Base-by-base conservation (phyloP, 2,329 filamentous ascomycete genomes). In the Apiospora marii region DNA sequence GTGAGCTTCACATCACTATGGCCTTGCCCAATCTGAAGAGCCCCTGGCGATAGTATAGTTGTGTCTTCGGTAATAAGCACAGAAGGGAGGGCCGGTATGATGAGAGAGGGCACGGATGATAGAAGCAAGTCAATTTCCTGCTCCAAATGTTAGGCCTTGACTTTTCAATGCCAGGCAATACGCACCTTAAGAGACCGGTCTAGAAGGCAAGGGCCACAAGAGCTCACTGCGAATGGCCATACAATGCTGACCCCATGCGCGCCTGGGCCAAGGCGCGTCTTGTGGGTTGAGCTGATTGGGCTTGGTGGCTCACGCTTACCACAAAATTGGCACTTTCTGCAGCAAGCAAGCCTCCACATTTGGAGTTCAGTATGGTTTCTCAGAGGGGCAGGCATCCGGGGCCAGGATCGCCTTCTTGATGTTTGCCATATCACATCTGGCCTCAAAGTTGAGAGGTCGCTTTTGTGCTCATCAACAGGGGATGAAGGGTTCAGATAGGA, bases 301-400 rank as follows among this genome's bases (percentile, higher is more conserved):
- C 71, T 75, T 58, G 67, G 73, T 74, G 72, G 70, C 74, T 78
- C 80, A 69, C 75, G 77, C 74, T 85, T 89, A 71, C 83, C 84
- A 82, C 94, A 96, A 76, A 91, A 90, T 78, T 95, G 91, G 81
- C 94, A 97, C 71, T 79, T 82, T 43, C 79, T 84, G 68, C 89
- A 88, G 80, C 90, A 91, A 48, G 90, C 86, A 69, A 96, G 84
- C 78, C 88, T 89, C 89, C 94, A 94, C 93, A 95, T 95, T 58
- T 92, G 89, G 75, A 93, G 84, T 81, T 96, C 94, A 58, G 89
- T 89, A 79, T 88, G 89, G 72, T 86, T 87, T 70, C 85, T 83
- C 69, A 96, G 85, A 41, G 93, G 93, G 72, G 87, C 86, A 67
- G 94, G 94, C 84, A 95, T 90, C 75, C 88, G 87, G 37, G 90